Evolutionary conservation across 768 basidiomycete genomes (phyloP).

Genomic region (Lentinula aciculospora): DNA sequence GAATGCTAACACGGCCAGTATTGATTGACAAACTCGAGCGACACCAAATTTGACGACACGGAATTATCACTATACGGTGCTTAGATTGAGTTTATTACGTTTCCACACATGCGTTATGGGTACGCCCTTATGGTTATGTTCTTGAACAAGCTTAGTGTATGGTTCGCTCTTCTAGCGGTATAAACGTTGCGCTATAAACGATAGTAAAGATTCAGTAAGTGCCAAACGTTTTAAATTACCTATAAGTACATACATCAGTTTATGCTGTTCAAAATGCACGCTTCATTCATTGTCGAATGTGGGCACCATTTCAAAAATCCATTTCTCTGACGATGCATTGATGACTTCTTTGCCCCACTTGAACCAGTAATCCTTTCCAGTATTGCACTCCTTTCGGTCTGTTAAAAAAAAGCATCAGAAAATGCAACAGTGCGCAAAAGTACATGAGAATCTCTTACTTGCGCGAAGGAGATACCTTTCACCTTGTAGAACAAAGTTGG

Average conservation of each 20-base stretch:
- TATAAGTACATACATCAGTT: too few species aligned
- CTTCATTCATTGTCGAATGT: background rate
- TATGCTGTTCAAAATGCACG: too few species aligned
- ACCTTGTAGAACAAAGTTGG: background rate
- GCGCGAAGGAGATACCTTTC: background rate
- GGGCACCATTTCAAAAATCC: background rate
- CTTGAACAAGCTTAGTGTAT: too few species aligned
- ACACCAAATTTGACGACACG: too few species aligned
- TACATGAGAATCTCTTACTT: background rate
- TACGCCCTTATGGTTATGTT: too few species aligned
- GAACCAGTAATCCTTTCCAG: background rate
- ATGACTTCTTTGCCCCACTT: background rate
- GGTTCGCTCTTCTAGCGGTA: too few species aligned
- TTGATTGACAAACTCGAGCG: conserved; percentile 65
- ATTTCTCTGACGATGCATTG: background rate
- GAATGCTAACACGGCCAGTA: conserved; percentile 44
- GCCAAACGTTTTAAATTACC: too few species aligned
- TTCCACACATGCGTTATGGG: too few species aligned
- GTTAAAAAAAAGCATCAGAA: background rate
- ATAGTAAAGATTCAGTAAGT: too few species aligned
- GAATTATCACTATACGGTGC: too few species aligned
- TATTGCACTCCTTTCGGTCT: conserved; percentile 1
- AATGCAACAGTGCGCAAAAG: background rate
- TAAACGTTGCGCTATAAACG: too few species aligned
- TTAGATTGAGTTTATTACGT: too few species aligned